Evolutionary conservation across 2,329 filamentous ascomycete species (phyloP).

Genomic region (Pyricularia sp.): DNA sequence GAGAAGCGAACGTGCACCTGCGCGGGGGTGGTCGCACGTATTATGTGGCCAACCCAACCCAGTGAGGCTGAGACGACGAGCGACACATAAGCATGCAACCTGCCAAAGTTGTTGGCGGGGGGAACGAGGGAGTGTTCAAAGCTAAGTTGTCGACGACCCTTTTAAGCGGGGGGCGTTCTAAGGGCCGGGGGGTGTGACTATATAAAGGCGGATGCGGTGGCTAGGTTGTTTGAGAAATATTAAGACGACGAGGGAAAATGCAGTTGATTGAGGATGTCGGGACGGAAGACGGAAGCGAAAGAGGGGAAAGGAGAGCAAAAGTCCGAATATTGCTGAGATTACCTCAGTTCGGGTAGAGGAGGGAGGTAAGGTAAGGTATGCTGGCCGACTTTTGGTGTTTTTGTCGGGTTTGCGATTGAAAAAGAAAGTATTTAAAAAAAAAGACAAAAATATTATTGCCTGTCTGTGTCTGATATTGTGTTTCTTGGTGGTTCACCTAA

Average conservation of each 20-base stretch:
- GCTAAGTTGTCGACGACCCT: neutral
- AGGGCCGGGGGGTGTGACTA: neutral
- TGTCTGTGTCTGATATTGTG: neutral
- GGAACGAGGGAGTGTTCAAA: constrained; percentile 1
- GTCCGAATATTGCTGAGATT: neutral
- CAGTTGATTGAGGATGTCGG: neutral
- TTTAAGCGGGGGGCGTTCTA: neutral
- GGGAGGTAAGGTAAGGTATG: neutral
- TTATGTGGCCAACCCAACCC: neutral
- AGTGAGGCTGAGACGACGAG: constrained; percentile 1
- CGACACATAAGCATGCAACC: constrained; percentile 5
- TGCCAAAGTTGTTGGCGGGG: constrained; percentile 5
- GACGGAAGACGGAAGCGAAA: constrained; percentile 3
- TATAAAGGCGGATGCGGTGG: neutral
- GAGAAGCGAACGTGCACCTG: neutral
- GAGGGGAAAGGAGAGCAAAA: neutral
- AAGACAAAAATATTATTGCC: neutral
- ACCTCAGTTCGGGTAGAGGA: neutral
- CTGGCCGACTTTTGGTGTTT: neutral
- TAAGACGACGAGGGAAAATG: constrained; percentile 4
- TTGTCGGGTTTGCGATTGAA: neutral
- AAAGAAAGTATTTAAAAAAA: neutral
- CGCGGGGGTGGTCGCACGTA: neutral
- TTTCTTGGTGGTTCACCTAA: neutral
- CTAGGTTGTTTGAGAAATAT: constrained; percentile 10